phyloP scores from a whole-genome alignment of 2,329 filamentous ascomycete genomes.

The Myriosclerotinia curreyana region DNA sequence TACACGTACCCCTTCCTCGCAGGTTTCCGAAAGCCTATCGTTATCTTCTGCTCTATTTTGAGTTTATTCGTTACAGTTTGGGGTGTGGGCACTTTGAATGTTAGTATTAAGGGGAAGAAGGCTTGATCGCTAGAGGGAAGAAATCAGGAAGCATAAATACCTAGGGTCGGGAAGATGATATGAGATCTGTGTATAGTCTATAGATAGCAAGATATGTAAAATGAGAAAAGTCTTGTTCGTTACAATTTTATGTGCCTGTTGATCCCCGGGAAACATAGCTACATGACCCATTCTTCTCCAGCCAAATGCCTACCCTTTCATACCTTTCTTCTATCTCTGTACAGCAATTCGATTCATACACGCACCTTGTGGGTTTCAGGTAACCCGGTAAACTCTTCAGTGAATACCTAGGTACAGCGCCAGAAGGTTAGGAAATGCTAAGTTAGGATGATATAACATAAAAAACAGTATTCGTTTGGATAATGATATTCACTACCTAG shows the following conservation, averaged over 20 bases:
- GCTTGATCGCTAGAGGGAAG: neutral
- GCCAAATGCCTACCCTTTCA: no score
- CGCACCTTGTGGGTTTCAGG: no score
- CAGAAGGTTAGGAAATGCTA: no score
- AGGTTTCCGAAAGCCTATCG: constrained; percentile 79
- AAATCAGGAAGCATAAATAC: no score
- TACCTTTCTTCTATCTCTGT: no score
- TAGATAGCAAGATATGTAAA: constrained; percentile 16
- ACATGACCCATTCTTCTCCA: no score
- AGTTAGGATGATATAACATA: no score
- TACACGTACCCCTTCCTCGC: constrained; percentile 80
- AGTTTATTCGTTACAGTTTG: constrained; percentile 73
- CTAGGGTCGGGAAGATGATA: neutral
- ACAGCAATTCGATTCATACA: no score
- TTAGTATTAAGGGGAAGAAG: constrained; percentile 35
- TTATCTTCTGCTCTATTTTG: constrained; percentile 71
- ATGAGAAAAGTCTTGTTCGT: constrained; percentile 6
- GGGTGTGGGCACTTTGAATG: constrained; percentile 56
- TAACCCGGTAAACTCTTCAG: no score
- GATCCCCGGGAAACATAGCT: neutral
- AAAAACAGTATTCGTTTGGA: no score
- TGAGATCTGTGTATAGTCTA: constrained; percentile 8
- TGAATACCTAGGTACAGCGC: no score
- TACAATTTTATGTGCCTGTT: neutral
- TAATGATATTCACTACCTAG: no score